Percentiles rank a stretch among this genome's conserved stretches.
phyloP scores from a whole-genome alignment of 331 rosid species.

The Stylosanthes scabra region DNA sequence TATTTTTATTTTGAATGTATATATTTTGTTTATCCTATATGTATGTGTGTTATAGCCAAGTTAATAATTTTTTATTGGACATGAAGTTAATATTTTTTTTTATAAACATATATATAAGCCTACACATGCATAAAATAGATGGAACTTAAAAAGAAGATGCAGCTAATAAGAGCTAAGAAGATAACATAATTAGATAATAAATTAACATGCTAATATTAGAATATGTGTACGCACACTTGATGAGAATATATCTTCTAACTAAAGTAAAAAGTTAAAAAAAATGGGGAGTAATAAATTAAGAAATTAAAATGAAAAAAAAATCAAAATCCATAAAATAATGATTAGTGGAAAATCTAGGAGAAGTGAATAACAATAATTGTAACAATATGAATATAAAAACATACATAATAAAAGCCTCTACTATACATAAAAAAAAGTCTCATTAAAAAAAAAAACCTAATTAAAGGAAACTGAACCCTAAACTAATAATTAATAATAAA shows the following conservation, averaged over 20 bases:
- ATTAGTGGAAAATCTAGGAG: slow-evolving; percentile 12
- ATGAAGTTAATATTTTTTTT: too few species aligned
- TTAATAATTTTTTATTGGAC: too few species aligned
- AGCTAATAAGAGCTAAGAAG: background rate
- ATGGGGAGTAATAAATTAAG: background rate
- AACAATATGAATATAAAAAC: slow-evolving; percentile 13
- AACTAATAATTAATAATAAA: slow-evolving; percentile 15
- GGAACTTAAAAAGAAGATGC: background rate
- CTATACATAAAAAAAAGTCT: slow-evolving; percentile 39
- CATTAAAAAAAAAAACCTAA: slow-evolving; percentile 39
- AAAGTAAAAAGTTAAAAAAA: too few species aligned
- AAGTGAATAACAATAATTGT: slow-evolving; percentile 23
- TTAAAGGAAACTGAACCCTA: background rate
- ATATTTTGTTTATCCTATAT: too few species aligned
- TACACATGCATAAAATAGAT: background rate
- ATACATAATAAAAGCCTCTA: slow-evolving; percentile 24
- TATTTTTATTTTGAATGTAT: background rate
- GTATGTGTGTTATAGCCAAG: too few species aligned
- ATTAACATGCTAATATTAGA: slow-evolving; percentile 1
- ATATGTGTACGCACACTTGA: background rate
- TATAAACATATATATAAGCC: too few species aligned
- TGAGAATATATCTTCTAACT: background rate
- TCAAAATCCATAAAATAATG: background rate
- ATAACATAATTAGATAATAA: background rate
- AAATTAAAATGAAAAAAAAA: too few species aligned